These are phyloP conservation scores for Helotiales sp. DNA, from an alignment of 2,329 filamentous ascomycete species.

Conservation along the genomic window DNA sequence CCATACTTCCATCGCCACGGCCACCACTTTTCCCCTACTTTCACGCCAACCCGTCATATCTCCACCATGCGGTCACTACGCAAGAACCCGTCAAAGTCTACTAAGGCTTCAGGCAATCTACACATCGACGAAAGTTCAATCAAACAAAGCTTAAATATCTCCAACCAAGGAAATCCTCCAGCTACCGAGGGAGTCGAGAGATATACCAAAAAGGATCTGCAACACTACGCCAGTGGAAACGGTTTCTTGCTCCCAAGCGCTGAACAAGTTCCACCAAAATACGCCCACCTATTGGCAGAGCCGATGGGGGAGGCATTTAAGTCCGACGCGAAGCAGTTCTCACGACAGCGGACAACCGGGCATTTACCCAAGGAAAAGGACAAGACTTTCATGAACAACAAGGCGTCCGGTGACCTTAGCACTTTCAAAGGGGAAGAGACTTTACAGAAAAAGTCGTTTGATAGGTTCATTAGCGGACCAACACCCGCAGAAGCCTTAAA, in stretches of 20 bases:
- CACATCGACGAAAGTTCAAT: background rate
- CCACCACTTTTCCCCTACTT: background rate
- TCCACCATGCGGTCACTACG: background rate
- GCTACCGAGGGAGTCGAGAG: background rate
- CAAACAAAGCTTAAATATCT: too few species aligned
- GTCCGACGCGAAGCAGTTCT: too few species aligned
- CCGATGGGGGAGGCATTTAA: background rate
- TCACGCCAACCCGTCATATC: background rate
- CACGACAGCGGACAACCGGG: too few species aligned
- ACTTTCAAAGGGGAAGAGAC: too few species aligned
- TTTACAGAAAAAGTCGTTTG: too few species aligned
- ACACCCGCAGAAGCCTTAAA: too few species aligned
- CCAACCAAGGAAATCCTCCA: background rate
- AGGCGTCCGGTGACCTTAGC: too few species aligned
- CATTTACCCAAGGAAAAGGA: too few species aligned
- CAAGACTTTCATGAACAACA: too few species aligned
- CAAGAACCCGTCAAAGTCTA: background rate
- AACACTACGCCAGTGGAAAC: background rate
- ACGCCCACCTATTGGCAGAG: background rate
- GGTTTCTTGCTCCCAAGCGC: background rate
- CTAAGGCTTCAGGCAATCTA: background rate
- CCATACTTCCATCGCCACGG: background rate
- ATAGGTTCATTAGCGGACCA: too few species aligned
- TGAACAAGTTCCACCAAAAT: background rate
- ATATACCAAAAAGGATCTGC: background rate